A percentile compares a stretch with the other conserved stretches of the same genome.
These are phyloP conservation scores for Xylariaceae sp. DNA, from an alignment of 2,329 filamentous ascomycete species.

Conservation along the genomic window DNA sequence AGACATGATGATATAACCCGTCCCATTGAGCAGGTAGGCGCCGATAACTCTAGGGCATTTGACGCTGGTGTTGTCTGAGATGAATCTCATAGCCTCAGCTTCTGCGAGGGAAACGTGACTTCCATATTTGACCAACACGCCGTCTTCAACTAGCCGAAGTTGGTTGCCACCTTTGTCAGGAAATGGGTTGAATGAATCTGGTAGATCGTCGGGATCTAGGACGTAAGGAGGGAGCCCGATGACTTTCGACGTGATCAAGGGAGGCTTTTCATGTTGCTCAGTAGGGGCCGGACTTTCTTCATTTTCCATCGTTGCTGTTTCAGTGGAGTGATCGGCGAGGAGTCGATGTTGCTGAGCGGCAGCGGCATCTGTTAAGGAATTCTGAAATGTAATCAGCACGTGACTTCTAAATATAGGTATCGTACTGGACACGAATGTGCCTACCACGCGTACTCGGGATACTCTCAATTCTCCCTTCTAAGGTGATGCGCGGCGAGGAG, in stretches of 20 bases:
- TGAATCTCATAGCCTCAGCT: conserved; percentile 5
- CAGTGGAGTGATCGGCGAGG: too few species aligned
- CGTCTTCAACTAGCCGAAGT: conserved; percentile 7
- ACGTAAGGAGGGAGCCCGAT: conserved; percentile 6
- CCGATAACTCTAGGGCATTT: conserved; percentile 7
- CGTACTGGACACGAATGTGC: too few species aligned
- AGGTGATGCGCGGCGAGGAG: too few species aligned
- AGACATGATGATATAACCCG: conserved; percentile 6
- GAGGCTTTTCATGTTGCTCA: conserved; percentile 1
- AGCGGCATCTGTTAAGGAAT: too few species aligned
- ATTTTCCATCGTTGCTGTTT: too few species aligned
- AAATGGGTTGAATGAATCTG: conserved; percentile 2
- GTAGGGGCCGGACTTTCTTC: too few species aligned
- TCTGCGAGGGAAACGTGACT: conserved; percentile 2
- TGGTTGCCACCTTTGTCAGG: neutral
- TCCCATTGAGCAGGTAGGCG: conserved; percentile 4
- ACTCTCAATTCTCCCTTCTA: too few species aligned
- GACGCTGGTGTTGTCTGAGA: conserved; percentile 3
- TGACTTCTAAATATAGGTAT: too few species aligned
- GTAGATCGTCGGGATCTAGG: conserved; percentile 4
- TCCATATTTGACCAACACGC: conserved; percentile 5
- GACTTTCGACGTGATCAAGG: conserved; percentile 3
- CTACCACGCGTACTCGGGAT: too few species aligned
- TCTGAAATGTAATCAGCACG: too few species aligned
- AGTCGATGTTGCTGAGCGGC: too few species aligned